Conservation (phyloP, 1,284 basidiomycete genomes). For the Rhodofomes roseus region DNA sequence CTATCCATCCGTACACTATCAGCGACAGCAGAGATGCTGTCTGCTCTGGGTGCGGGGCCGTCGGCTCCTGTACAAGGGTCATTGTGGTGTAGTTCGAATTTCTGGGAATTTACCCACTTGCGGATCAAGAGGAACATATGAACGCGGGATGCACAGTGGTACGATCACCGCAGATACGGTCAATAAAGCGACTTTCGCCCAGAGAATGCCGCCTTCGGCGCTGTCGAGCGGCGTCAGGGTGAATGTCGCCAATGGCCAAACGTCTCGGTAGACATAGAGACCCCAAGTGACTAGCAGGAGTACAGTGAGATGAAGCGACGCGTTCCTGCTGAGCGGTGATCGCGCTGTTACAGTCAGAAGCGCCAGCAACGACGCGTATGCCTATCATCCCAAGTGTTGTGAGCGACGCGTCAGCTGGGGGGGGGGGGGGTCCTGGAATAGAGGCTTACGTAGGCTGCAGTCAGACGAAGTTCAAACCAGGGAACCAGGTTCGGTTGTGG, state of each 20-base stretch:
- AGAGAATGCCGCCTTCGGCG: slow-evolving; percentile 22
- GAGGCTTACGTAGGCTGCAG: not conserved
- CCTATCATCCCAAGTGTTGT: not conserved
- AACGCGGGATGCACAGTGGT: slow-evolving; percentile 38
- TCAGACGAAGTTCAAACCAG: not conserved
- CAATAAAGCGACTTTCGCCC: slow-evolving; percentile 31
- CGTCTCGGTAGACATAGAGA: slow-evolving; percentile 41
- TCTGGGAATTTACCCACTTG: slow-evolving; percentile 26
- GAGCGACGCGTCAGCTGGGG: not conserved
- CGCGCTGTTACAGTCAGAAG: not conserved
- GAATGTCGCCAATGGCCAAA: slow-evolving; percentile 39
- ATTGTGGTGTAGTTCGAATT: not conserved
- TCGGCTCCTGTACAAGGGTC: slow-evolving; percentile 33
- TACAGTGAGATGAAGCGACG: slow-evolving; percentile 8
- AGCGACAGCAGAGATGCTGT: slow-evolving; percentile 57
- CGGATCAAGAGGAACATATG: slow-evolving; percentile 36
- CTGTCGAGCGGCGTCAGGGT: slow-evolving; percentile 34
- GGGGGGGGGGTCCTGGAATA: not conserved
- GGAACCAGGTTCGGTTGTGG: not conserved
- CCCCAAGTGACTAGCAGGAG: slow-evolving; percentile 33
- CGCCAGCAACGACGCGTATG: not conserved
- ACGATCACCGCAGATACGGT: slow-evolving; percentile 34
- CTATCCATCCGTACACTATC: slow-evolving; percentile 54
- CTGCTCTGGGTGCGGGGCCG: slow-evolving; percentile 59
- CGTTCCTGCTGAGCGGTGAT: not conserved